Conservation (phyloP, 1,284 basidiomycete genomes). For the Peniophora sp. region DNA sequence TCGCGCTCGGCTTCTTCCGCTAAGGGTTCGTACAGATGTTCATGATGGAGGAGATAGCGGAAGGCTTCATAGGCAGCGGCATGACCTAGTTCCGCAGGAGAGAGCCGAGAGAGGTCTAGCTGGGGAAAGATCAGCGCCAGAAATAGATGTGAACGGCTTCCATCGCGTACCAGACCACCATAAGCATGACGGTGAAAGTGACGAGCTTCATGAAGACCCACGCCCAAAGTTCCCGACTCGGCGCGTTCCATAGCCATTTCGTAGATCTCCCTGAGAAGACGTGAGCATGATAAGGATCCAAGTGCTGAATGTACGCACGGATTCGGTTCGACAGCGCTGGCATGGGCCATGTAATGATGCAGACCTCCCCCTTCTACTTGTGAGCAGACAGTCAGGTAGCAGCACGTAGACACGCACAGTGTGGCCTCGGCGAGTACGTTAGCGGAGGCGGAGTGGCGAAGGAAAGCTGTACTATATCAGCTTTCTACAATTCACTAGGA, state of each 20-base stretch:
- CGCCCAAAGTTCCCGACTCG: not conserved
- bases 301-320: not conserved
- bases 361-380: not conserved
- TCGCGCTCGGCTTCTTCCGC: not conserved
- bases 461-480: not conserved
- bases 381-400: not conserved
- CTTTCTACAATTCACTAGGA: no score
- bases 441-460: not conserved
- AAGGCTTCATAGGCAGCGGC: constrained; percentile 1
- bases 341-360: not conserved
- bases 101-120: not conserved
- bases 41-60: not conserved
- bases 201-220: not conserved
- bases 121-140: not conserved
- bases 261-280: not conserved
- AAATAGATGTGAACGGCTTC: not conserved
- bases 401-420: not conserved
- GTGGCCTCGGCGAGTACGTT: not conserved
- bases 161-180: not conserved
- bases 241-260: not conserved
- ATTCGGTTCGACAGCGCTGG: not conserved
- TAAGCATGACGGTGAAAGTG: not conserved
- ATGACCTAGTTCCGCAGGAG: not conserved
- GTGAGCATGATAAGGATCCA: not conserved
- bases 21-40: not conserved